Base-by-base conservation (phyloP, 345 rosid genomes). In the Anastatica hierochuntica region DNA sequence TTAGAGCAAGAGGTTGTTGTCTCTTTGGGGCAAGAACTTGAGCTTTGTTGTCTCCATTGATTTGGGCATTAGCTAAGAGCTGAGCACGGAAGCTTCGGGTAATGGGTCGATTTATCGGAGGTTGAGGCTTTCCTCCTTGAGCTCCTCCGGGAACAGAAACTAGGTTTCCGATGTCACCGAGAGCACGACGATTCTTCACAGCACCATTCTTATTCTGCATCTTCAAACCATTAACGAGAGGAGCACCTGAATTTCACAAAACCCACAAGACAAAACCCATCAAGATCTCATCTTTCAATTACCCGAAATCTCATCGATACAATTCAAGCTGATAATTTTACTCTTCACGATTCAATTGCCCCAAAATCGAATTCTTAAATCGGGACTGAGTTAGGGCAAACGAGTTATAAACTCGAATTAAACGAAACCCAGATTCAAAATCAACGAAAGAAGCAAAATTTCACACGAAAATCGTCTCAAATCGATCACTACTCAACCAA, bases 111-210 rank as follows among this genome's bases (percentile, higher is more conserved):
- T 60, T 60, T 1, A 62, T 43, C 37, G 53, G 68, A 68, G 47
- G 72, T 43, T 39, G 67, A 0, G 52, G 36, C 37, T 85, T 88
- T 16, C 77, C 82, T 14, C 79, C 88, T 48, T 68, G 66, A 43
- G 27, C 63, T 49, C 65, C 63, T 49, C 65, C 83, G 53, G 80
- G 68, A 42, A 36, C 74, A 2, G 79, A 43, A 6, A 76, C 90
- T 0, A 83, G 66, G 60, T 94, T 94, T 2, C 95, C 95, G 8
- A 94, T 88, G 58, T 94, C 99, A 0, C 90, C 97, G 4, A 92
- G 84, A 7, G 79, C 90, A 31, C 80, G 81, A 19, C 99, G 88
- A 59, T 48, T 80, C 66, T 70, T 79, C 15, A 73, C 95, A 8
- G 64, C 90, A 1, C 58, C 77, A 46, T 88, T 81, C 71, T 74